Evolutionary conservation across 768 basidiomycete species (phyloP).

Genomic region (Kwoniella dejecticola): DNA sequence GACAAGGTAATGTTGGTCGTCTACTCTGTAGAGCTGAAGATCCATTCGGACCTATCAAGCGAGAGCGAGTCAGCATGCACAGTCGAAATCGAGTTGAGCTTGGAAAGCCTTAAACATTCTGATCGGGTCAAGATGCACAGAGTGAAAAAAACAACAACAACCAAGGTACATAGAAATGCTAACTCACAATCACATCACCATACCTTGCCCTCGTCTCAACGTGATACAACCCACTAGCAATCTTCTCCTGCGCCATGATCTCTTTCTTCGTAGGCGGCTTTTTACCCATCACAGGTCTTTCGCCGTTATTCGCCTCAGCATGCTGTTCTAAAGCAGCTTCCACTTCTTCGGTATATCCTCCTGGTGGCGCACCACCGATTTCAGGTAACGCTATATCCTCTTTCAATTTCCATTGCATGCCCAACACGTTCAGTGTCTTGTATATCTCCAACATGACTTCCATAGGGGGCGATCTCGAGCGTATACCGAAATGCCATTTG

Average conservation of each 20-base stretch:
- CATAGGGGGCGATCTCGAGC: slow-evolving; percentile 88
- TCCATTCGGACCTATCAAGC: slow-evolving; percentile 99
- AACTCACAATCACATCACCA: slow-evolving; percentile 83
- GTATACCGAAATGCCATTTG: slow-evolving; percentile 98
- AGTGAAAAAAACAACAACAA: slow-evolving; percentile 4
- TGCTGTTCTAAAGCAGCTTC: slow-evolving; percentile 65
- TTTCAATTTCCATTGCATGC: slow-evolving; percentile 98
- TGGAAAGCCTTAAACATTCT: too few relatives aligned
- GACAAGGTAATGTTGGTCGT: slow-evolving; percentile 92
- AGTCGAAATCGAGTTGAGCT: too few relatives aligned
- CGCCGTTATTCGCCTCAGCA: slow-evolving; percentile 56
- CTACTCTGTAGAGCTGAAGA: slow-evolving; percentile 93
- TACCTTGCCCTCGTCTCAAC: slow-evolving; percentile 90
- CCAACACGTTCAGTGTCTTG: slow-evolving; percentile 79
- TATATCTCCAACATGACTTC: slow-evolving; percentile 99
- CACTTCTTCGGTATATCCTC: slow-evolving; percentile 64
- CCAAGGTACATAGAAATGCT: too few relatives aligned
- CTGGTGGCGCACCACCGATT: slow-evolving; percentile 53
- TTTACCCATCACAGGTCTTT: slow-evolving; percentile 62
- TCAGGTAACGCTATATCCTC: slow-evolving; percentile 58
- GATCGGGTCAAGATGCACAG: too few relatives aligned
- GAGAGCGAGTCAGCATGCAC: too few relatives aligned
- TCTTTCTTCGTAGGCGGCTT: slow-evolving; percentile 54
- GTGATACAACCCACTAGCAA: slow-evolving; percentile 70
- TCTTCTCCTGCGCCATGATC: slow-evolving; percentile 55